These are phyloP conservation scores for Cyberlindnera euphorbiiphila DNA, from an alignment of 805 yeast genomes.

Conservation along the genomic window DNA sequence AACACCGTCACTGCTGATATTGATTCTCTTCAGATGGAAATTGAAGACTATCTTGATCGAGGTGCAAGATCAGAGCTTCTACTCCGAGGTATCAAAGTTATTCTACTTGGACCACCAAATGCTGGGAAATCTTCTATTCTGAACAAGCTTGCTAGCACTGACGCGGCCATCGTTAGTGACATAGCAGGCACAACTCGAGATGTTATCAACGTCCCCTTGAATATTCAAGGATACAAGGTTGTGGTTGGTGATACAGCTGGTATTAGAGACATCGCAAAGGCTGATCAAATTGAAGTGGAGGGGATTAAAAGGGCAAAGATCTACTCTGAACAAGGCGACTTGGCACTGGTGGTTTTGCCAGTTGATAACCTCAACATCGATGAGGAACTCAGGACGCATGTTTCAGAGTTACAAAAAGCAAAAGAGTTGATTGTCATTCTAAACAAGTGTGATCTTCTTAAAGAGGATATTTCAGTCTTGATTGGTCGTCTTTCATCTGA, in stretches of 20 bases:
- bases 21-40: slow-evolving; percentile 38
- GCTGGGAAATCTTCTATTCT: slow-evolving; percentile 92
- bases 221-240: slow-evolving; percentile 80
- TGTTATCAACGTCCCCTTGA: slow-evolving; percentile 73
- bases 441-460: slow-evolving; percentile 57
- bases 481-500: slow-evolving; percentile 23
- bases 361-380: slow-evolving; percentile 35
- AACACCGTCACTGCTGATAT: slow-evolving; percentile 45
- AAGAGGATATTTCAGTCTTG: slow-evolving; percentile 17
- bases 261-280: slow-evolving; percentile 45
- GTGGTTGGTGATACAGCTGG: slow-evolving; percentile 94
- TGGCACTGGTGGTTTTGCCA: slow-evolving; percentile 65
- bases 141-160: slow-evolving; percentile 70
- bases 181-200: slow-evolving; percentile 96
- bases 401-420: slow-evolving; percentile 29
- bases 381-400: slow-evolving; percentile 37
- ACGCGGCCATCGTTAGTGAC: slow-evolving; percentile 86
- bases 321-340: slow-evolving; percentile 58
- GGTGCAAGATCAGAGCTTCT: slow-evolving; percentile 60
- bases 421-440: slow-evolving; percentile 42
- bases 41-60: slow-evolving; percentile 38
- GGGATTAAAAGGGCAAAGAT: slow-evolving; percentile 77
- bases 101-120: slow-evolving; percentile 87
- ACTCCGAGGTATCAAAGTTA: slow-evolving; percentile 66
- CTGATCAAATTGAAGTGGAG: slow-evolving; percentile 64